Evolutionary conservation across 208 protist genomes (phyloP).

Genomic region (Crithidia thermophila): DNA sequence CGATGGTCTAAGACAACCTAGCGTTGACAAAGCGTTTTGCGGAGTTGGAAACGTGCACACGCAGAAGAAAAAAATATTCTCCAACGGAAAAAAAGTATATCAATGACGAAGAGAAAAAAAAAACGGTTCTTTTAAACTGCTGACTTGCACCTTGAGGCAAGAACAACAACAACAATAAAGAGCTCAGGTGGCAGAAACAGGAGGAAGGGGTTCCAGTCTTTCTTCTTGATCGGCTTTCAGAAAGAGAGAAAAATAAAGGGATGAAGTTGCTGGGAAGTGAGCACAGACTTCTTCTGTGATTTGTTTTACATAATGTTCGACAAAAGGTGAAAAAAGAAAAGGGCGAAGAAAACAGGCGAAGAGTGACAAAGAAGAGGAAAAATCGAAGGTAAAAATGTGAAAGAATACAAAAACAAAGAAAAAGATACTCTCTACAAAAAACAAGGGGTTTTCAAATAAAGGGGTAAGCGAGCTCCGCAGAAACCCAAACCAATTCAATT

Average conservation of each 20-base stretch:
- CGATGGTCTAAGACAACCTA: too few species aligned
- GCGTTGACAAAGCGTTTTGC: too few species aligned
- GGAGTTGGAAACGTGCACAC: too few species aligned
- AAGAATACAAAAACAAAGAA: background rate
- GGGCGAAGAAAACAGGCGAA: background rate
- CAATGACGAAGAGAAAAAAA: background rate
- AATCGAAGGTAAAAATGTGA: background rate
- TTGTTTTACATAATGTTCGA: too few species aligned
- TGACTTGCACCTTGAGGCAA: too few species aligned
- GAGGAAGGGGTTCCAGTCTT: too few species aligned
- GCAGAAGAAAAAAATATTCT: too few species aligned
- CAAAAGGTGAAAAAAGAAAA: background rate
- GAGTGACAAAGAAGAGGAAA: background rate
- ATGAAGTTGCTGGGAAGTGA: background rate
- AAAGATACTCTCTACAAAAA: background rate
- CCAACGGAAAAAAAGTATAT: too few species aligned
- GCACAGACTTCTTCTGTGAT: too few species aligned
- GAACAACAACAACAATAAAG: background rate
- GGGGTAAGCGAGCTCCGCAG: background rate
- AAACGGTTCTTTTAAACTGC: too few species aligned
- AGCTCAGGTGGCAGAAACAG: too few species aligned
- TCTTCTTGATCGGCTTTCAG: too few species aligned
- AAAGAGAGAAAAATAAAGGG: background rate
- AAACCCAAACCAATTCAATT: background rate
- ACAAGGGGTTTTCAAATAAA: background rate